Conservation (phyloP, 2,329 filamentous ascomycete species). For the Ambrosiella xylebori region DNA sequence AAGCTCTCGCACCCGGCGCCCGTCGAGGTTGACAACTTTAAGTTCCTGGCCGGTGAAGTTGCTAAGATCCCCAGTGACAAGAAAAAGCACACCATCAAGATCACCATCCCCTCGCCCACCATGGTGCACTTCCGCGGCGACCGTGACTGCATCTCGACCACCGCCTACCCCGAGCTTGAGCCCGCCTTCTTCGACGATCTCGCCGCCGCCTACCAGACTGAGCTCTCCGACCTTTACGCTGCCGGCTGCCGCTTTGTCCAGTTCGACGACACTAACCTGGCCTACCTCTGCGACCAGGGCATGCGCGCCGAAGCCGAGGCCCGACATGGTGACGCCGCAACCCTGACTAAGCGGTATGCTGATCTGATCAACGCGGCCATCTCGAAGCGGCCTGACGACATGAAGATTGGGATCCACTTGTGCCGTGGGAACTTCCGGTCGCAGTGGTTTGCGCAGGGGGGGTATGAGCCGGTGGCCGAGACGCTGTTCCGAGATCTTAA, state of each 20-base stretch:
- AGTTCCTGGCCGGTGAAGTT: constrained; percentile 25
- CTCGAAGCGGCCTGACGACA: constrained; percentile 39
- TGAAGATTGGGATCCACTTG: constrained; percentile 57
- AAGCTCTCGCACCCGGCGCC: constrained; percentile 26
- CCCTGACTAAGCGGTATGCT: constrained; percentile 51
- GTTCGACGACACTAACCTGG: constrained; percentile 46
- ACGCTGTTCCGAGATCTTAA: constrained; percentile 42
- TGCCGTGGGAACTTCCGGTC: constrained; percentile 41
- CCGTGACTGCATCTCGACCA: constrained; percentile 34
- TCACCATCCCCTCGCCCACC: constrained; percentile 48
- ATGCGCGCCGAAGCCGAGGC: constrained; percentile 12
- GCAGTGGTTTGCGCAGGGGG: constrained; percentile 46
- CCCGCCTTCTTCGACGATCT: constrained; percentile 41
- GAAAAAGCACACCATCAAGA: constrained; percentile 35
- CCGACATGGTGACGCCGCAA: constrained; percentile 17
- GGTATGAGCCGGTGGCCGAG: constrained; percentile 44
- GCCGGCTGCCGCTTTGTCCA: constrained; percentile 39
- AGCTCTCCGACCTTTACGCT: constrained; percentile 36
- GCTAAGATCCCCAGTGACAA: constrained; percentile 26
- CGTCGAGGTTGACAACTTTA: constrained; percentile 28
- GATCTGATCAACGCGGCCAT: constrained; percentile 58
- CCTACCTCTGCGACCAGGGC: constrained; percentile 16
- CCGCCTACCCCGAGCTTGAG: constrained; percentile 31
- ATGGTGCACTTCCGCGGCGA: constrained; percentile 44
- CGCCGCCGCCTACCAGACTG: constrained; percentile 35